These are phyloP conservation scores for Suillus americanus DNA, from an alignment of 768 basidiomycete species.

Conservation along the genomic window DNA sequence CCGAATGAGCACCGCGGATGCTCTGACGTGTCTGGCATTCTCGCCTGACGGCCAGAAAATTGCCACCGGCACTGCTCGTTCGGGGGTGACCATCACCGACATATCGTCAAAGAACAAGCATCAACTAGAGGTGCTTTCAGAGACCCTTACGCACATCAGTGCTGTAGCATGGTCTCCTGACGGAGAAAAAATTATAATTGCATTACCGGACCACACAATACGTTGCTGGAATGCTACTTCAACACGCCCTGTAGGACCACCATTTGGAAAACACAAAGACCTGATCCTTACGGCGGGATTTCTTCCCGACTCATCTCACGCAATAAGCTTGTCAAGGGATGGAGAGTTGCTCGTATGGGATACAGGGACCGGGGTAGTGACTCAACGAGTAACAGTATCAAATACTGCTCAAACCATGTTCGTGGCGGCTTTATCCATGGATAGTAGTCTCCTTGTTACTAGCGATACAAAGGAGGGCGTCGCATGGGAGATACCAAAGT, in stretches of 20 bases:
- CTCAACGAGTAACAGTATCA: background rate
- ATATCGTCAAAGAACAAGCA: background rate
- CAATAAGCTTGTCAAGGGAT: background rate
- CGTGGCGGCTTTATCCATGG: background rate
- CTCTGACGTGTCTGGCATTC: background rate
- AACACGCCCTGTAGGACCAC: conserved; percentile 21
- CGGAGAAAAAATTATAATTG: conserved; percentile 26
- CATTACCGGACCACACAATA: conserved; percentile 27
- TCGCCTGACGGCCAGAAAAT: background rate
- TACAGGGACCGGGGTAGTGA: background rate
- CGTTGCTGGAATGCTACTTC: conserved; percentile 27
- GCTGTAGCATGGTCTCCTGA: conserved; percentile 30
- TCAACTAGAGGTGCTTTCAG: background rate
- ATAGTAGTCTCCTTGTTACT: background rate
- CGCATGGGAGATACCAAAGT: background rate
- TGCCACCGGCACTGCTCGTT: conserved; percentile 1
- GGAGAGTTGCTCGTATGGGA: background rate
- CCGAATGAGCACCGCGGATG: background rate
- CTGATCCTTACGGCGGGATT: background rate
- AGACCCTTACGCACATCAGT: background rate
- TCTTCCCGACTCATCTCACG: background rate
- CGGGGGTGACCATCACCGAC: conserved; percentile 1
- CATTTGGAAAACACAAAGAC: conserved; percentile 23
- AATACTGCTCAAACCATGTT: background rate
- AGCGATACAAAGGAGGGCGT: background rate